A percentile compares a stretch with the other conserved stretches of the same genome.
phyloP scores from a whole-genome alignment of 345 rosid species.

The Hypericum androsaemum region DNA sequence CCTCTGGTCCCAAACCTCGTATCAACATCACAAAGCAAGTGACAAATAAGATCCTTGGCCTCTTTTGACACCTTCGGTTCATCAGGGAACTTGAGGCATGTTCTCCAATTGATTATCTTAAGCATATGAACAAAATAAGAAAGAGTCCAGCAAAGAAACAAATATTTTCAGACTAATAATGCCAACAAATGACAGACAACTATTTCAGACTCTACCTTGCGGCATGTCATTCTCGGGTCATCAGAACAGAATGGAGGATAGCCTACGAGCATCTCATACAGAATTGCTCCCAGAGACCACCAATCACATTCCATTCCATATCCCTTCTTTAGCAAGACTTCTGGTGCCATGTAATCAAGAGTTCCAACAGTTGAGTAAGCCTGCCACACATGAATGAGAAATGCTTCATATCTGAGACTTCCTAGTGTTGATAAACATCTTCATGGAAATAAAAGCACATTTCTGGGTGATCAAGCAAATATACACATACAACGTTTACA shows the following conservation, averaged over 20 bases:
- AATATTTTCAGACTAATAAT: constrained; percentile 16
- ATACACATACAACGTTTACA: not conserved
- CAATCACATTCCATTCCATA: constrained; percentile 98
- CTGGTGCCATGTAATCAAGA: constrained; percentile 99
- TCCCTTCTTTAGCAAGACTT: constrained; percentile 88
- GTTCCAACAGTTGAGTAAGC: constrained; percentile 99
- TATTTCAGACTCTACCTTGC: constrained; percentile 50
- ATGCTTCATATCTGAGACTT: not conserved
- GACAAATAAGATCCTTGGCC: constrained; percentile 79
- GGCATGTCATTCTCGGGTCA: constrained; percentile 88
- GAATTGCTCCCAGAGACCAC: constrained; percentile 99
- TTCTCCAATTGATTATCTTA: constrained; percentile 89
- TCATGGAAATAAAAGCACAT: constrained; percentile 5
- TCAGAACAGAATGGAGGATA: constrained; percentile 98
- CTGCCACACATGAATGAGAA: constrained; percentile 29
- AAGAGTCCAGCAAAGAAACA: constrained; percentile 8
- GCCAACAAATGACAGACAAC: constrained; percentile 11
- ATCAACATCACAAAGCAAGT: constrained; percentile 88
- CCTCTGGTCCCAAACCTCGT: constrained; percentile 84
- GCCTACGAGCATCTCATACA: constrained; percentile 95
- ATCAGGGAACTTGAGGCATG: constrained; percentile 91
- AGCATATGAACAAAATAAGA: not conserved
- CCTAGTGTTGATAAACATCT: constrained; percentile 9
- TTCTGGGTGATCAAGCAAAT: no score
- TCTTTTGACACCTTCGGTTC: constrained; percentile 78